Percentiles rank a stretch among this genome's conserved stretches.
phyloP scores from a whole-genome alignment of 345 rosid species.

The Noccaea caerulescens region DNA sequence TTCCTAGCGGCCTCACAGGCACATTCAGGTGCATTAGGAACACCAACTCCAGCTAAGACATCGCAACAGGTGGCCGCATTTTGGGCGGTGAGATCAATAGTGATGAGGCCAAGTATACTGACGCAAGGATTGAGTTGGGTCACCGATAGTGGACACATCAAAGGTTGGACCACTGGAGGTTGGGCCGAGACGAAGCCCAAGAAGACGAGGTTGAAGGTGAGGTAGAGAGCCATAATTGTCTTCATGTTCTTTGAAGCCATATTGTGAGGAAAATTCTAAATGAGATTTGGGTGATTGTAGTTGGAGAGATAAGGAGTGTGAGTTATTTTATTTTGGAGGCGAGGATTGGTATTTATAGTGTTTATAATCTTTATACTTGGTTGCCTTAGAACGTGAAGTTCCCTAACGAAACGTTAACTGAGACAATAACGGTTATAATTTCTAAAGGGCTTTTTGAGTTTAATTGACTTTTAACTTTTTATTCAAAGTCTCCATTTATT shows the following conservation, averaged over 20 bases:
- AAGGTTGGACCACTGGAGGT: neutral
- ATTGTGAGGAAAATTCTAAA: conserved; percentile 8
- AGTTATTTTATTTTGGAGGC: no score
- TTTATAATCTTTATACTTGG: no score
- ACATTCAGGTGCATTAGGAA: neutral
- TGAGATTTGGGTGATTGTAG: neutral
- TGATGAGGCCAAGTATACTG: neutral
- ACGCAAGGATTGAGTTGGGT: neutral
- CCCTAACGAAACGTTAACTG: no score
- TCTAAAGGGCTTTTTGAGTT: no score
- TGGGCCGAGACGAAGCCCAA: conserved; percentile 13
- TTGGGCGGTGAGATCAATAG: neutral
- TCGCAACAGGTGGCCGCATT: neutral
- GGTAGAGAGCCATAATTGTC: conserved; percentile 13
- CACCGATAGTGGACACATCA: neutral
- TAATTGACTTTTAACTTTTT: no score
- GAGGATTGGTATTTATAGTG: no score
- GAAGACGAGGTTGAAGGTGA: conserved; percentile 30
- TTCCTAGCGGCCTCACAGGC: neutral
- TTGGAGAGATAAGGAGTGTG: neutral
- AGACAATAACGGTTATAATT: no score
- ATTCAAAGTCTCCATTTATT: no score
- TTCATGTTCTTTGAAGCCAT: conserved; percentile 14
- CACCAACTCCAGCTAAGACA: neutral
- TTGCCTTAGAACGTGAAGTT: no score